phyloP scores from a whole-genome alignment of 805 yeast genomes.

The Saturnispora zaruensis region DNA sequence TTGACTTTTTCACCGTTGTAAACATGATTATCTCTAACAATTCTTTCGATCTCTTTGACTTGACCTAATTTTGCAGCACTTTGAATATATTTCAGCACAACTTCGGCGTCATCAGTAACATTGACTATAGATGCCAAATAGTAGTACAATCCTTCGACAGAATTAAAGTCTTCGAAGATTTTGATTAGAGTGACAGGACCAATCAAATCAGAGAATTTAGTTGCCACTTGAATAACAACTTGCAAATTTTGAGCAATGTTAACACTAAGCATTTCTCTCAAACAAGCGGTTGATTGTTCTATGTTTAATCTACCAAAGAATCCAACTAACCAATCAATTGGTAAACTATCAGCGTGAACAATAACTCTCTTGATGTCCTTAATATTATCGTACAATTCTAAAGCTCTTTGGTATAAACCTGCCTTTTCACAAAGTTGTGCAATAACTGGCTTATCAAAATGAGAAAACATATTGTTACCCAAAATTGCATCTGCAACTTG shows the following conservation, averaged over 20 bases:
- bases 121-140: slow-evolving; percentile 90
- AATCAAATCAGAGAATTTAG: slow-evolving; percentile 88
- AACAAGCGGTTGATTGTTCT: slow-evolving; percentile 82
- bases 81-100: slow-evolving; percentile 92
- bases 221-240: slow-evolving; percentile 91
- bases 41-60: slow-evolving; percentile 88
- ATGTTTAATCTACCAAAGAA: slow-evolving; percentile 92
- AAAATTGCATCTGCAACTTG: slow-evolving; percentile 99
- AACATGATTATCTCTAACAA: slow-evolving; percentile 87
- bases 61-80: slow-evolving; percentile 89
- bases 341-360: slow-evolving; percentile 75
- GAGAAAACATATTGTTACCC: slow-evolving; percentile 92
- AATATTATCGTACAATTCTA: slow-evolving; percentile 90
- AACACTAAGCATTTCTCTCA: slow-evolving; percentile 77
- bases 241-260: slow-evolving; percentile 75
- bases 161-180: slow-evolving; percentile 87
- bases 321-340: slow-evolving; percentile 86
- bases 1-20: slow-evolving; percentile 97
- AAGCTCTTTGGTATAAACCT: slow-evolving; percentile 91
- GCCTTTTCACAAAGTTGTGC: slow-evolving; percentile 92
- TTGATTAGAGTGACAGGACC: slow-evolving; percentile 81
- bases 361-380: slow-evolving; percentile 93
- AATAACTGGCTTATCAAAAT: slow-evolving; percentile 87
- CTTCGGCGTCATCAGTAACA: slow-evolving; percentile 87
- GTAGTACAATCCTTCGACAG: slow-evolving; percentile 89